These are phyloP conservation scores for Plasmodium relictum DNA, from an alignment of 169 alveolate genomes.

Conservation along the genomic window DNA sequence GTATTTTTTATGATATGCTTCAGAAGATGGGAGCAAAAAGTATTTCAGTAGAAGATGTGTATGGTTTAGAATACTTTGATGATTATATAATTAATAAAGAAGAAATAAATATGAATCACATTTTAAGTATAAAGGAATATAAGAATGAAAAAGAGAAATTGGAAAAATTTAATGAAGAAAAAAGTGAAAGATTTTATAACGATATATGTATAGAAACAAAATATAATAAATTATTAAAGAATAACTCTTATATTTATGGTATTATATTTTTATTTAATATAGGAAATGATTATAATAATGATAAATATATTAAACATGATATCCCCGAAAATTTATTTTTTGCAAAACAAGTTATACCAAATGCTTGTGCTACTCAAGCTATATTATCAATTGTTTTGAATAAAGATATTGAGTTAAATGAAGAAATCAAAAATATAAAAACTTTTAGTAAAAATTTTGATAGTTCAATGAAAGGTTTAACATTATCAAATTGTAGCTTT, in stretches of 20 bases:
- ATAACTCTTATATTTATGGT: slow-evolving; percentile 86
- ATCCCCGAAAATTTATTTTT: slow-evolving; percentile 87
- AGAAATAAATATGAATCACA: slow-evolving; percentile 11
- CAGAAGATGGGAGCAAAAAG: slow-evolving; percentile 91
- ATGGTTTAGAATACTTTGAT: slow-evolving; percentile 78
- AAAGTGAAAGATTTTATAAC: not conserved
- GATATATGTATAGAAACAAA: slow-evolving; percentile 78
- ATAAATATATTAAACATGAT: slow-evolving; percentile 35
- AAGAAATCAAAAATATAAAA: slow-evolving; percentile 88
- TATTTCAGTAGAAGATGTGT: slow-evolving; percentile 91
- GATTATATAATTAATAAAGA: slow-evolving; percentile 57
- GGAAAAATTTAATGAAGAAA: not conserved
- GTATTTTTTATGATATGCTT: slow-evolving; percentile 92
- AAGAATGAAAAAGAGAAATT: slow-evolving; percentile 19
- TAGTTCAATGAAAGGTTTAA: slow-evolving; percentile 89
- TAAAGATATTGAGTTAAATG: slow-evolving; percentile 59
- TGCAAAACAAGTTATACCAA: slow-evolving; percentile 92
- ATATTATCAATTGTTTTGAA: slow-evolving; percentile 90
- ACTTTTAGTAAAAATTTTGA: slow-evolving; percentile 87
- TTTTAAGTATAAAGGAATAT: slow-evolving; percentile 23
- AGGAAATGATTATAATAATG: slow-evolving; percentile 79
- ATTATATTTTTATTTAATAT: slow-evolving; percentile 91
- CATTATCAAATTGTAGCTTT: slow-evolving; percentile 89
- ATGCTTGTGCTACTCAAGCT: slow-evolving; percentile 96
- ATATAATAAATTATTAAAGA: slow-evolving; percentile 75